Evolutionary conservation across 371 early-diverging fungal species (phyloP), one percentile per base, ranked within the genome.

Genomic region (Mortierella polycephala): DNA sequence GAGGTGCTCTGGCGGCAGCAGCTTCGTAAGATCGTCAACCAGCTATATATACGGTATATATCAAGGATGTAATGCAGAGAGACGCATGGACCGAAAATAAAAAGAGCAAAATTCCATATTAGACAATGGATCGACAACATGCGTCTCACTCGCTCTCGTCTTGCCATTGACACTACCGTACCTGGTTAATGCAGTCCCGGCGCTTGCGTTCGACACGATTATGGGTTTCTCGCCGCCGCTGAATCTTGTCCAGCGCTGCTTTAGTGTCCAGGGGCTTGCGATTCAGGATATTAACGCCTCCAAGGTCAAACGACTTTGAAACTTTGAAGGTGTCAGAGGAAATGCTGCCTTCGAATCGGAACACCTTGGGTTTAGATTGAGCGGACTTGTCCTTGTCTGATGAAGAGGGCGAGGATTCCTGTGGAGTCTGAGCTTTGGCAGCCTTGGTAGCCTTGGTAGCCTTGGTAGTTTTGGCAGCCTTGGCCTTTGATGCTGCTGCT

Each of bases 201-300:
- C 93, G 85, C 47, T 92, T 87, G 40, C 92, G 87, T 71, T 92
- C 93, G 9, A 92, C 91, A 57, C 88, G 88, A 62, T 92, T 92
- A 71, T 92, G 93, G 62, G 91, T 91, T 69, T 91, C 93, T 75
- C 91, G 84, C 39, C 93, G 85, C 44, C 90, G 84, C 77, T 91
- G 90, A 61, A 91, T 84, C 64, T 91, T 70, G 81, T 92, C 92
- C 52, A 91, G 86, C 11, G 89, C 91, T 0, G 91, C 90, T 58
- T 88, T 88, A 60, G 90, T 89, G 61, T 92, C 91, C 47, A 91
- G 75, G 52, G 89, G 84, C 44, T 82, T 75, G 58, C 83, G 86
- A 72, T 91, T 91, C 50, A 91, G 79, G 52, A 90, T 89, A 61
- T 85, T 88, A 23, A 86, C 85, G 12, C 86, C 88, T 50, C 65